A percentile compares a stretch with the other conserved stretches of the same genome.
phyloP scores from a whole-genome alignment of 2,329 filamentous ascomycete genomes.

The Epicoccum sorghinum region DNA sequence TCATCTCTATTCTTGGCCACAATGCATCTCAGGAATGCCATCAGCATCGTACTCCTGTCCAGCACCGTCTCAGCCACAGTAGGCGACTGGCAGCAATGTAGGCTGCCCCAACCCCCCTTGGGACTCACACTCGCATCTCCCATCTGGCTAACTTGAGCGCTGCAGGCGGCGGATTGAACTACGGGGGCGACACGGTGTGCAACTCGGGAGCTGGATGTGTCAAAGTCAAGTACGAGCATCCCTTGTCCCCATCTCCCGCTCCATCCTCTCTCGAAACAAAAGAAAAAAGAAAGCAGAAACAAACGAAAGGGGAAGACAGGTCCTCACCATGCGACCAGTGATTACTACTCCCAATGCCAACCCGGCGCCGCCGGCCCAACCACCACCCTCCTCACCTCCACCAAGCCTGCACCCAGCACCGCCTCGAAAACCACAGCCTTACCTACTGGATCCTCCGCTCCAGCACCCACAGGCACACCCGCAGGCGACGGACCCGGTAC shows the following conservation, averaged over 20 bases:
- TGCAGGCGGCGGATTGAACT: slow-evolving; percentile 39
- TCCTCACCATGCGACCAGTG: slow-evolving; percentile 19
- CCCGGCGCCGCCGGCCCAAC: slow-evolving; percentile 44
- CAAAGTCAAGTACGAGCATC: slow-evolving; percentile 34
- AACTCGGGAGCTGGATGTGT: slow-evolving; percentile 37
- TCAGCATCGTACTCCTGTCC: slow-evolving; percentile 30
- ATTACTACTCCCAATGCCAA: slow-evolving; percentile 51
- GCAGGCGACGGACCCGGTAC: slow-evolving; percentile 48
- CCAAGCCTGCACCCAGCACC: slow-evolving; percentile 13
- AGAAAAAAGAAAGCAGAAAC: too few species aligned
- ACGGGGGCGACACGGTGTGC: slow-evolving; percentile 35
- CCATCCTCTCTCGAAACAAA: neutral
- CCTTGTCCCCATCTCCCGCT: too few species aligned
- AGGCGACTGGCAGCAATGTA: slow-evolving; percentile 46
- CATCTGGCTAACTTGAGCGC: neutral
- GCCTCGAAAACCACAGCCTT: slow-evolving; percentile 8
- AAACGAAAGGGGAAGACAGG: too few species aligned
- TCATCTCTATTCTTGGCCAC: neutral
- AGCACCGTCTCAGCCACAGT: slow-evolving; percentile 33
- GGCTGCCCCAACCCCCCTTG: neutral
- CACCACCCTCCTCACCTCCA: slow-evolving; percentile 17
- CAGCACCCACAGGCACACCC: slow-evolving; percentile 31
- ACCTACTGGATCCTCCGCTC: slow-evolving; percentile 19
- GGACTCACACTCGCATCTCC: too few species aligned
- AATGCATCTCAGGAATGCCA: slow-evolving; percentile 31